Percentiles rank a stretch among this genome's conserved stretches.
These are phyloP conservation scores for Hypoxylon sp. DNA, from an alignment of 2,329 filamentous ascomycete species.

Conservation along the genomic window DNA sequence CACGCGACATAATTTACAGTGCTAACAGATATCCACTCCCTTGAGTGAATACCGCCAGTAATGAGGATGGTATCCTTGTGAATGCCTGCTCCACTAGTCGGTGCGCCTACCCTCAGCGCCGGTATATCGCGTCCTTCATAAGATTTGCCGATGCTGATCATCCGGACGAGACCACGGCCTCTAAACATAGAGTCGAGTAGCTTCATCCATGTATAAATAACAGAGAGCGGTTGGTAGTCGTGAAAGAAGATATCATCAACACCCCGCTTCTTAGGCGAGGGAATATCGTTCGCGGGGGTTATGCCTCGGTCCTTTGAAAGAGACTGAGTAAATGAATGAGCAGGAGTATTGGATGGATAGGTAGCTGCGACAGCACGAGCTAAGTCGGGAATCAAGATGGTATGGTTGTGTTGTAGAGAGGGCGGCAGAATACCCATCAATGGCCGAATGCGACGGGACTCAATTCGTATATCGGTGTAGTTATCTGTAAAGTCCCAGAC, in stretches of 20 bases:
- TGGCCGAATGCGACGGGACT: slow-evolving; percentile 81
- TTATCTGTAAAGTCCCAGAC: slow-evolving; percentile 88
- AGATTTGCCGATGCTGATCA: slow-evolving; percentile 84
- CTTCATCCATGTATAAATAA: slow-evolving; percentile 90
- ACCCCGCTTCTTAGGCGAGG: slow-evolving; percentile 55
- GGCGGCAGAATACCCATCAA: slow-evolving; percentile 83
- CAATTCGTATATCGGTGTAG: slow-evolving; percentile 87
- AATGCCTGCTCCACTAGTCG: slow-evolving; percentile 49
- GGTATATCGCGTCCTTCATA: slow-evolving; percentile 90
- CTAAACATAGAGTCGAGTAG: slow-evolving; percentile 88
- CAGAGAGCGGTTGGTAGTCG: slow-evolving; percentile 90
- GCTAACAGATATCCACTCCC: slow-evolving; percentile 96
- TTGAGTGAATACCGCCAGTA: slow-evolving; percentile 88
- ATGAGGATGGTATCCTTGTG: slow-evolving; percentile 84
- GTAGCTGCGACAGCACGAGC: slow-evolving; percentile 82
- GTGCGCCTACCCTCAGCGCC: slow-evolving; percentile 81
- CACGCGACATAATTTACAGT: slow-evolving; percentile 94
- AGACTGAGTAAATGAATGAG: slow-evolving; percentile 37
- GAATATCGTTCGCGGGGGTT: slow-evolving; percentile 50
- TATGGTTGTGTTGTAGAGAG: slow-evolving; percentile 79
- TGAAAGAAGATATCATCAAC: slow-evolving; percentile 88
- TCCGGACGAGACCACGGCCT: slow-evolving; percentile 77
- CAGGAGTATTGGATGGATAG: slow-evolving; percentile 69
- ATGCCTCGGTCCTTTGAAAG: slow-evolving; percentile 49
- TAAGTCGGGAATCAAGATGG: slow-evolving; percentile 84